phyloP scores from a whole-genome alignment of 371 early-diverging fungal genomes.

The Chytridiales sp. region DNA sequence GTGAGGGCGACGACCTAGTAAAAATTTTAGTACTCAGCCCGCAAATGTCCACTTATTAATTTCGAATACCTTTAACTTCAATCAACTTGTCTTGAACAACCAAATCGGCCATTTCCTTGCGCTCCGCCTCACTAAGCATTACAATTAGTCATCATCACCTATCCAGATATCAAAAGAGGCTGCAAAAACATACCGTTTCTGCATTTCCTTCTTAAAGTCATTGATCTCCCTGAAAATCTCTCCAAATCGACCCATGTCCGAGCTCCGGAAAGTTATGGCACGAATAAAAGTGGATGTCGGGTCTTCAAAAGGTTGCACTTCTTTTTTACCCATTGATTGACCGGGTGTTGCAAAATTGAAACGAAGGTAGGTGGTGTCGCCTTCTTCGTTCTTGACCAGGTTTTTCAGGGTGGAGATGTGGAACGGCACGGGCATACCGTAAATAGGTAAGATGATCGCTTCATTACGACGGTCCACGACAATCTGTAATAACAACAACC shows the following conservation, averaged over 20 bases:
- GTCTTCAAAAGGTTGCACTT: conserved; percentile 82
- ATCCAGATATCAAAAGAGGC: not conserved
- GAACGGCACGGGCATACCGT: conserved; percentile 98
- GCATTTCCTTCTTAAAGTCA: conserved; percentile 82
- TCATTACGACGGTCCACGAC: conserved; percentile 88
- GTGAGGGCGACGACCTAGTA: conserved; percentile 62
- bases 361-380: conserved; percentile 90
- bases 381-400: conserved; percentile 94
- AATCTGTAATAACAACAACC: conserved; percentile 55
- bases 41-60: not conserved
- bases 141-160: not conserved
- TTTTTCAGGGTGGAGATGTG: conserved; percentile 97
- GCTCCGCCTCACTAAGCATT: conserved; percentile 77
- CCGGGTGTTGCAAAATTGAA: conserved; percentile 97
- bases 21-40: not conserved
- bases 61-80: conserved; percentile 62
- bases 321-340: conserved; percentile 87
- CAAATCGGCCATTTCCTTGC: conserved; percentile 93
- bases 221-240: conserved; percentile 81
- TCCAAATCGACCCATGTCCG: conserved; percentile 77
- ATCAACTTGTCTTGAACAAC: conserved; percentile 91
- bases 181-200: conserved; percentile 35
- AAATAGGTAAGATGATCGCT: conserved; percentile 93
- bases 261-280: conserved; percentile 86
- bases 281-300: conserved; percentile 87